A percentile compares a stretch with the other conserved stretches of the same genome.
Conservation (phyloP, 2,329 filamentous ascomycete species). For the Dactylellina leptospora region DNA sequence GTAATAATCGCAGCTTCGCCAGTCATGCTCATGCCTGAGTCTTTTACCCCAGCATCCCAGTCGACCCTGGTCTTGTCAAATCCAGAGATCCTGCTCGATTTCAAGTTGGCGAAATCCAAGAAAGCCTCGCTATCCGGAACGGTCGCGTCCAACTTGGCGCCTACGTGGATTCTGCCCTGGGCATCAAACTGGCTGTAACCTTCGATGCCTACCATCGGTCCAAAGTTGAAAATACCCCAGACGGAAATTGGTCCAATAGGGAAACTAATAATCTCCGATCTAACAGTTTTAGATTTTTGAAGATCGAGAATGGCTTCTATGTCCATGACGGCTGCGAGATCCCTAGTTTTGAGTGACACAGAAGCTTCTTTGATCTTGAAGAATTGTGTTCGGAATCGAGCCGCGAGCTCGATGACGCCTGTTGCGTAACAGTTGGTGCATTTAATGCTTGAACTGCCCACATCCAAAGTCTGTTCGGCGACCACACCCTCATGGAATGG, state of each 20-base stretch:
- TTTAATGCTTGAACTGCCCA: conserved; percentile 6
- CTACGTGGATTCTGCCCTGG: background rate
- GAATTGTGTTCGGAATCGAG: conserved; percentile 13
- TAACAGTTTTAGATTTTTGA: background rate
- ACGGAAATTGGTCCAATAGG: conserved; percentile 5
- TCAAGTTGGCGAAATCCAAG: background rate
- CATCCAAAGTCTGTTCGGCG: background rate
- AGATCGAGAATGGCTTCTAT: conserved; percentile 12
- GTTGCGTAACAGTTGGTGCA: conserved; percentile 11
- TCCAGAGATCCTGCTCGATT: background rate
- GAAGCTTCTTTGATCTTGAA: conserved; percentile 14
- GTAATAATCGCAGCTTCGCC: conserved; percentile 8
- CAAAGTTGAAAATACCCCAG: conserved; percentile 19
- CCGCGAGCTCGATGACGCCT: background rate
- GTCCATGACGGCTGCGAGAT: conserved; percentile 6
- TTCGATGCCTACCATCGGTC: conserved; percentile 1
- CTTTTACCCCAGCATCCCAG: conserved; percentile 3
- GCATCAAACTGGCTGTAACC: conserved; percentile 1
- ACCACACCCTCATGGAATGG: background rate
- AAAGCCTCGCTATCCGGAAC: conserved; percentile 4
- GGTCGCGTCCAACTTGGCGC: conserved; percentile 4
- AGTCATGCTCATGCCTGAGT: background rate
- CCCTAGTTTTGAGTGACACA: background rate
- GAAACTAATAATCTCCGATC: background rate
- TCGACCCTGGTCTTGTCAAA: background rate